A percentile compares a stretch with the other conserved stretches of the same genome.
Conservation (phyloP, 2,329 filamentous ascomycete species). For the Niveomyces coronatus region DNA sequence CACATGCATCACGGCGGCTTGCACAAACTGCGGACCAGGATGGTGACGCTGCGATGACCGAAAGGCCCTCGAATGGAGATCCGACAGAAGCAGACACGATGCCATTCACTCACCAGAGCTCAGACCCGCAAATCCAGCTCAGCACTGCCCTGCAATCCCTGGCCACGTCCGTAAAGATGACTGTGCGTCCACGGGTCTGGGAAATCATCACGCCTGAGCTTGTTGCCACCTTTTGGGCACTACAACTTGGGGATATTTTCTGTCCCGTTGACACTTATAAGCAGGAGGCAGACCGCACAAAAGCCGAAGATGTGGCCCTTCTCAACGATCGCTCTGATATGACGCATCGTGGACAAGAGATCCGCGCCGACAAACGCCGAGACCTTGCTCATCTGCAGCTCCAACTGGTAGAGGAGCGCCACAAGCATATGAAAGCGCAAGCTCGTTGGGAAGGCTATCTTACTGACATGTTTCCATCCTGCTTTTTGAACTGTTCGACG, state of each 20-base stretch:
- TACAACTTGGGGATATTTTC: slow-evolving; percentile 71
- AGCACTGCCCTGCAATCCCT: slow-evolving; percentile 51
- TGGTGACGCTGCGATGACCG: slow-evolving; percentile 46
- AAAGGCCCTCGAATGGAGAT: slow-evolving; percentile 19
- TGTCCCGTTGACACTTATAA: slow-evolving; percentile 71
- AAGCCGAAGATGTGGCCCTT: slow-evolving; percentile 56
- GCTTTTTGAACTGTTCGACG: slow-evolving; percentile 62
- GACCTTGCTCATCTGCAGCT: slow-evolving; percentile 58
- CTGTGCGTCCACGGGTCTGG: slow-evolving; percentile 54
- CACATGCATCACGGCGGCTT: slow-evolving; percentile 17
- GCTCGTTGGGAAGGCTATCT: slow-evolving; percentile 59
- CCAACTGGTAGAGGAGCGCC: slow-evolving; percentile 62
- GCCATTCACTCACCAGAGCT: slow-evolving; percentile 21
- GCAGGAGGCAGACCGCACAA: slow-evolving; percentile 59
- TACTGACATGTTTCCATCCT: slow-evolving; percentile 63
- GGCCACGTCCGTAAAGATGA: slow-evolving; percentile 54
- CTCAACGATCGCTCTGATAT: slow-evolving; percentile 64
- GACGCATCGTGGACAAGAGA: slow-evolving; percentile 54
- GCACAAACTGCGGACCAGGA: slow-evolving; percentile 40
- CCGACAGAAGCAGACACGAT: slow-evolving; percentile 18
- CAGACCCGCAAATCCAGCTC: slow-evolving; percentile 16
- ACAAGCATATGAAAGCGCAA: slow-evolving; percentile 56
- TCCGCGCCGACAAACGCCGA: slow-evolving; percentile 54
- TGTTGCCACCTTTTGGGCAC: slow-evolving; percentile 85
- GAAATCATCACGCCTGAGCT: slow-evolving; percentile 66